These are phyloP conservation scores for Aegilops bicornis DNA, from an alignment of 176 grass and related monocot species.

Conservation along the genomic window DNA sequence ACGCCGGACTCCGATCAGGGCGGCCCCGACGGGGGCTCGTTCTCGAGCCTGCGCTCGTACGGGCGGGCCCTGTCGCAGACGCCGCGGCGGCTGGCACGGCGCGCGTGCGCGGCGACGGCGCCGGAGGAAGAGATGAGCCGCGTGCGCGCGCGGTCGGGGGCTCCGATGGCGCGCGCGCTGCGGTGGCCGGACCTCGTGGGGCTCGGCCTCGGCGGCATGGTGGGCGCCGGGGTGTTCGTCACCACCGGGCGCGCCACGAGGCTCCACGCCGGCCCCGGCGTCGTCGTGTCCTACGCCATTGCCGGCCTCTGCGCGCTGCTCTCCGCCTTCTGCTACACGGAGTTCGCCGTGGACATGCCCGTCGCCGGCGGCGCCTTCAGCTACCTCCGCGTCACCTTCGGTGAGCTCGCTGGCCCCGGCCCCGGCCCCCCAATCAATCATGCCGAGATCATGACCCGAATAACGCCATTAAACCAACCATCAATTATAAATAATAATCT, in stretches of 20 bases:
- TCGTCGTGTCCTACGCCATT: conserved; percentile 80
- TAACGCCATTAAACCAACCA: background rate
- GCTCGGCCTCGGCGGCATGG: conserved; percentile 63
- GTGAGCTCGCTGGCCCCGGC: conserved; percentile 29
- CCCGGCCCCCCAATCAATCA: background rate
- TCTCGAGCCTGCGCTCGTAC: conserved; percentile 62
- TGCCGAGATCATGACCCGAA: background rate
- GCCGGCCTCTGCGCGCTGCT: conserved; percentile 84
- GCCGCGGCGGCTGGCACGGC: conserved; percentile 39
- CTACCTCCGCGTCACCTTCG: conserved; percentile 88
- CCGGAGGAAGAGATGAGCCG: conserved; percentile 72
- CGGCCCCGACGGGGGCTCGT: conserved; percentile 27
- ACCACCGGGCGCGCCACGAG: conserved; percentile 45
- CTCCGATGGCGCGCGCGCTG: conserved; percentile 52
- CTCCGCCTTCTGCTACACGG: conserved; percentile 98
- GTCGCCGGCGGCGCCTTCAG: conserved; percentile 72
- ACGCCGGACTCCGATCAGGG: background rate
- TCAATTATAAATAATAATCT: background rate
- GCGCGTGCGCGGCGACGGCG: conserved; percentile 49
- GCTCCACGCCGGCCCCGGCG: conserved; percentile 27
- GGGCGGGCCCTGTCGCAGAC: conserved; percentile 51
- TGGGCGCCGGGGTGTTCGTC: conserved; percentile 60
- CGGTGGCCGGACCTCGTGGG: conserved; percentile 80
- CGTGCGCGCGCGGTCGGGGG: conserved; percentile 54
- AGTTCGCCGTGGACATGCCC: conserved; percentile 94